phyloP scores from a whole-genome alignment of 331 rosid species.

The Phaseolus coccineus region DNA sequence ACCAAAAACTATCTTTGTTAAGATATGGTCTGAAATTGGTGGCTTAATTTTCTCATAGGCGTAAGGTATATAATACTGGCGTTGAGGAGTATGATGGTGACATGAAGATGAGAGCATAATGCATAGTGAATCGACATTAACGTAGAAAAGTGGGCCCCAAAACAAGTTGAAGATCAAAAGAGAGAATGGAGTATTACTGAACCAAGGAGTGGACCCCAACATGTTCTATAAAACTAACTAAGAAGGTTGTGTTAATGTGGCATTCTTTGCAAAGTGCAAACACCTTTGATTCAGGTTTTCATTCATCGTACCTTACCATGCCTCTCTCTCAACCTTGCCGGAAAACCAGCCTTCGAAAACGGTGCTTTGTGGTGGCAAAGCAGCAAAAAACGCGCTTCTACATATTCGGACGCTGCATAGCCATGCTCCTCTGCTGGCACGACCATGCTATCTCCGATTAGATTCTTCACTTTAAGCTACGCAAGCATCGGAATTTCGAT shows the following conservation, averaged over 20 bases:
- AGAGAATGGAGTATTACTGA: not conserved
- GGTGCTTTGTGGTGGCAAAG: slow-evolving; percentile 48
- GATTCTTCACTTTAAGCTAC: not conserved
- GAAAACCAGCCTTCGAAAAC: slow-evolving; percentile 40
- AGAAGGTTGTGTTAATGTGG: not conserved
- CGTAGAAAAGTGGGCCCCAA: slow-evolving; percentile 9
- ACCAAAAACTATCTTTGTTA: too few relatives aligned
- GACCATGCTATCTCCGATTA: slow-evolving; percentile 55
- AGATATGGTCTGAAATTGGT: not conserved
- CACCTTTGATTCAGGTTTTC: not conserved
- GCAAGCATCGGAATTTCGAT: not conserved
- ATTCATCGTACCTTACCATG: slow-evolving; percentile 27
- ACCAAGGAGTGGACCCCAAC: not conserved
- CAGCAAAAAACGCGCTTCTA: slow-evolving; percentile 57
- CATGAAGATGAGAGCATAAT: slow-evolving; percentile 12
- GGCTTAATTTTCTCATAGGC: not conserved
- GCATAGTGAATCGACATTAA: slow-evolving; percentile 13
- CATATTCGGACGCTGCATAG: slow-evolving; percentile 52
- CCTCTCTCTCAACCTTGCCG: slow-evolving; percentile 37
- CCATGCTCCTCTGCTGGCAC: slow-evolving; percentile 66
- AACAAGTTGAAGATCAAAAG: not conserved
- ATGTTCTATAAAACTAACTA: not conserved
- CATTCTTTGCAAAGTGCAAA: not conserved
- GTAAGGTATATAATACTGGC: not conserved
- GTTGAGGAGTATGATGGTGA: not conserved